Base-by-base conservation (phyloP, 805 yeast genomes). In the Blastobotrys robertii region DNA sequence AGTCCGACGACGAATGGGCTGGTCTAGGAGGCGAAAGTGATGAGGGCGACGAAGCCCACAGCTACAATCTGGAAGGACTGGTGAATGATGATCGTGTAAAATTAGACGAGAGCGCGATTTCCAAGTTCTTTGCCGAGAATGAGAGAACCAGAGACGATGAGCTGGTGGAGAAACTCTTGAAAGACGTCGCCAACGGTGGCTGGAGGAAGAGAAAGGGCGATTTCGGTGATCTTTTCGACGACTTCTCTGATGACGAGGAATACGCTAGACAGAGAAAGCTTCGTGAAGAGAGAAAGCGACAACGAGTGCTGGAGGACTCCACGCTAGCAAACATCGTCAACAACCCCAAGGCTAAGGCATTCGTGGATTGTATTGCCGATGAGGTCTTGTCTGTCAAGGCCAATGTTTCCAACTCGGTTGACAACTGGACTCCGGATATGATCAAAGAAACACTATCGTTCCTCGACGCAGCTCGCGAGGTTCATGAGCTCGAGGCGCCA, bases 1-100 rank as follows among this genome's bases (percentile, higher is more conserved):
- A 54, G 38, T 52, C 57, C 3, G 58, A 54, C 11, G 58, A 54
- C 32, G 58, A 54, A 41, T 54, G 57, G 57, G 57, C 57, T n/a
- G 55, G 55, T 2, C 34, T 51, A n/a, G 58, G 57, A n/a, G 58
- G 58, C 3, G 54, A 45, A 19, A 54, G 49, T 28, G 55, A 51
- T 6, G 51, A 49, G n/a, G 50, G 14, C 6, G 39, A 41, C n/a
- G 51, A 41, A 4, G 50, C 44, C 8, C 50, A 45, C 14, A 46
- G 43, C 13, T 45, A 48, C 29, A 44, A 51, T 33, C 36, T 54
- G 32, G 52, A 44, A 14, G 44, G 41, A 15, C 45, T 54, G 37
- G 58, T 54, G 5, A 57, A 54, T 29, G 56, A 54, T 22, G 55
- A 47, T 15, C 39, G 31, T 4, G 44, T 35, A 3, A 15, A 34